A percentile compares a stretch with the other conserved stretches of the same genome.
Evolutionary conservation across 257 asterid species (phyloP).

Genomic region (Leptodermis oblonga): DNA sequence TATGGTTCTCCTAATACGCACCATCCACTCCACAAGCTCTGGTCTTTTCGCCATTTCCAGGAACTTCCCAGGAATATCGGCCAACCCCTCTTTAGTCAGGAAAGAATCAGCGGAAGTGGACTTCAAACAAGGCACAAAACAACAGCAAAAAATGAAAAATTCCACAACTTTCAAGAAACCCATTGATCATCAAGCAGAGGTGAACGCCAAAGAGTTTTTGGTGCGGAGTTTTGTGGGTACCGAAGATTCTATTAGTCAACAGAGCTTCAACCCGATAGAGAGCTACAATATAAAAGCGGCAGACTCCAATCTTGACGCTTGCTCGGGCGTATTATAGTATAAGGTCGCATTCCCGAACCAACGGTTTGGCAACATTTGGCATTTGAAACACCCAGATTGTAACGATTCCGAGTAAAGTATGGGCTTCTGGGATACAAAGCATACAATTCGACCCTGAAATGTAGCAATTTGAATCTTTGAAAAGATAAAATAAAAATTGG

Average conservation of each 20-base stretch:
- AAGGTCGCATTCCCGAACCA: too few species aligned
- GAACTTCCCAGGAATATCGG: constrained; percentile 41
- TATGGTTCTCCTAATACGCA: constrained; percentile 43
- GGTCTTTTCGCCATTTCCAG: constrained; percentile 43
- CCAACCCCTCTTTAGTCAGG: constrained; percentile 22
- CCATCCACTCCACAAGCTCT: constrained; percentile 52
- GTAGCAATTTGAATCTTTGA: too few species aligned
- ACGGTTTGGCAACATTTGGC: too few species aligned
- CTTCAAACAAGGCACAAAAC: constrained; percentile 10
- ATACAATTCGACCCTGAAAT: too few species aligned
- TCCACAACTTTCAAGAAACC: constrained; percentile 15
- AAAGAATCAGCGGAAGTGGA: constrained; percentile 22
- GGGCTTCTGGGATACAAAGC: too few species aligned
- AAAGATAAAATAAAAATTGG: too few species aligned
- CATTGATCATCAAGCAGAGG: constrained; percentile 20
- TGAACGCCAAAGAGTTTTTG: neutral
- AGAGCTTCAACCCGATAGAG: too few species aligned
- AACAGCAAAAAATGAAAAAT: neutral
- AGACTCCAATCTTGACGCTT: too few species aligned
- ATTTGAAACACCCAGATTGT: too few species aligned
- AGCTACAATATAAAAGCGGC: too few species aligned
- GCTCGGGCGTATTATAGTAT: too few species aligned
- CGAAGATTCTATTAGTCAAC: neutral
- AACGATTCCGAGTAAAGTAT: too few species aligned
- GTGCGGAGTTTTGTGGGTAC: neutral